phyloP scores from a whole-genome alignment of 441 rosid genomes.

The Hura crepitans region DNA sequence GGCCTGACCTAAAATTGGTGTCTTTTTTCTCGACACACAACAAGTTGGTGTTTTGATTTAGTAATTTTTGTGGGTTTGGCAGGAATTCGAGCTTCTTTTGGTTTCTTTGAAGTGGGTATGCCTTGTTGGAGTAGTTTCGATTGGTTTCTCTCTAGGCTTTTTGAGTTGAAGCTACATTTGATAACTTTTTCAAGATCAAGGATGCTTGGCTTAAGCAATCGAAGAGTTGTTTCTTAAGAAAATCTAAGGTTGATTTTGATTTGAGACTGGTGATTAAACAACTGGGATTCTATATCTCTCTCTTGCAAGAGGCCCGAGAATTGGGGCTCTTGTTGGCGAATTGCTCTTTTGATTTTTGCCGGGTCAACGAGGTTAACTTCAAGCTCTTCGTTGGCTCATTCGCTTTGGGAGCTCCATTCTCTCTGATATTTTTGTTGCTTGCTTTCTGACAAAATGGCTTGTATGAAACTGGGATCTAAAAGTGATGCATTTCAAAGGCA shows the following conservation, averaged over 20 bases:
- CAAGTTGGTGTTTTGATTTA: constrained; percentile 15
- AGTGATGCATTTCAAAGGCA: constrained; percentile 84
- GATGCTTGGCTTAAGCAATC: constrained; percentile 14
- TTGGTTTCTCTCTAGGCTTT: constrained; percentile 11
- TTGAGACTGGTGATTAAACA: constrained; percentile 7
- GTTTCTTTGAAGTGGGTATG: constrained; percentile 21
- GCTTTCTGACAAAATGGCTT: constrained; percentile 57
- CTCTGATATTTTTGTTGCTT: constrained; percentile 14
- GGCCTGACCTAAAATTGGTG: constrained; percentile 40
- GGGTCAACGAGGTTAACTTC: constrained; percentile 9
- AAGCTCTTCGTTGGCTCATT: constrained; percentile 15
- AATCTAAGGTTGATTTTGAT: constrained; percentile 9
- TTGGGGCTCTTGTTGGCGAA: not conserved
- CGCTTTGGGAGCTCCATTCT: constrained; percentile 2
- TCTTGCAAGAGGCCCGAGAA: constrained; percentile 7
- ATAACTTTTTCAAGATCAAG: not conserved
- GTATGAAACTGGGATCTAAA: constrained; percentile 90
- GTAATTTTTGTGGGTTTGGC: constrained; percentile 21
- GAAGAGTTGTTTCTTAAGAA: not conserved
- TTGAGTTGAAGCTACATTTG: constrained; percentile 27
- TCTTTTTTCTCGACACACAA: constrained; percentile 9
- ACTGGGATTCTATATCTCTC: constrained; percentile 2
- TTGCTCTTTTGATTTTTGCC: not conserved
- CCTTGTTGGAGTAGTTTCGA: constrained; percentile 24
- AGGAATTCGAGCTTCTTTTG: constrained; percentile 13